Percentiles rank a stretch among this genome's conserved stretches.
Conservation (phyloP, 2,329 filamentous ascomycete species). For the Colletotrichum eremochloae region DNA sequence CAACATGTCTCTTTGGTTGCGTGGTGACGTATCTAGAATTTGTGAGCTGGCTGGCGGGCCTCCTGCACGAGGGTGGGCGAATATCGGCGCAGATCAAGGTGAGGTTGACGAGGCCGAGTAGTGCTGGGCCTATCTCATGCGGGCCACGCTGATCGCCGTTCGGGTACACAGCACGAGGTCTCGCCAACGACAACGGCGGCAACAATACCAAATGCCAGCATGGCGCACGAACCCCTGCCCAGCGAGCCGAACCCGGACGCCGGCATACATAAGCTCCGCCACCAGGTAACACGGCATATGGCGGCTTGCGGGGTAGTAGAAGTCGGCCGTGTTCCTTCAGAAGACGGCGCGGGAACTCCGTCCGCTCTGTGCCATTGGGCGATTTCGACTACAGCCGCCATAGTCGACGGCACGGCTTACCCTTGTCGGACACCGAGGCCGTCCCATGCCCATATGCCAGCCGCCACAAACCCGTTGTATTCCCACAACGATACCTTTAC, state of each 20-base stretch:
- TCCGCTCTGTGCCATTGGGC: not conserved
- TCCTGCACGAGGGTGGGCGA: not conserved
- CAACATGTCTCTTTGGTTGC: not conserved
- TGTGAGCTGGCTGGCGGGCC: not conserved
- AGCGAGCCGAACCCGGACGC: not conserved
- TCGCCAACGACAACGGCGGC: not conserved
- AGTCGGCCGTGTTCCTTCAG: not conserved
- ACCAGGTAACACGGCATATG: constrained; percentile 8
- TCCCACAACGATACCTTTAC: not conserved
- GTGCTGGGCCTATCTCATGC: not conserved
- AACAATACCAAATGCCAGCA: not conserved
- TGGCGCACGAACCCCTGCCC: not conserved
- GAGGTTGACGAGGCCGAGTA: not conserved
- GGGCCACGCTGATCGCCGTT: not conserved
- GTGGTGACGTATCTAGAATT: not conserved
- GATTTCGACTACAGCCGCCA: not conserved
- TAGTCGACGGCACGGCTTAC: constrained; percentile 8
- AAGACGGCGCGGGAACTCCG: constrained; percentile 7
- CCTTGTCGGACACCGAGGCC: not conserved
- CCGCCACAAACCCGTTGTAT: not conserved
- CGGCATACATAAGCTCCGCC: constrained; percentile 1
- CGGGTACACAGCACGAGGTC: not conserved
- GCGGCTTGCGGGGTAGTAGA: not conserved
- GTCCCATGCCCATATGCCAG: not conserved
- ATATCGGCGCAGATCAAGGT: not conserved